A percentile compares a stretch with the other conserved stretches of the same genome.
Conservation (phyloP, 2,329 filamentous ascomycete genomes). For the Metarhizium album region DNA sequence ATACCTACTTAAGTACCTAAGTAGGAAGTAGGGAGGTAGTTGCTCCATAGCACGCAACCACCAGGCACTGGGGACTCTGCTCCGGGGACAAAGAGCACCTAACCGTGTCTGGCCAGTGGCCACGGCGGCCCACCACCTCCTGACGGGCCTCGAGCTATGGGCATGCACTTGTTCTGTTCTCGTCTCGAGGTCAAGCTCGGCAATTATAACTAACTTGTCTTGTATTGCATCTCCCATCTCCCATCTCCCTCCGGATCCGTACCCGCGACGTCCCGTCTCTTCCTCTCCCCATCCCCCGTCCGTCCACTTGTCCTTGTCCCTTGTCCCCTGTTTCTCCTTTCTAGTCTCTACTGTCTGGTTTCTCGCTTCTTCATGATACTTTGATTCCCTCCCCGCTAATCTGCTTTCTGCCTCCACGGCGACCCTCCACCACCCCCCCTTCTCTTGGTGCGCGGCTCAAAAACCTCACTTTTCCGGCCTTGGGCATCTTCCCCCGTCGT, state of each 20-base stretch:
- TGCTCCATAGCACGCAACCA: too few species aligned
- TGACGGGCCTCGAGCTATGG: not conserved
- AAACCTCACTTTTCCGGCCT: not conserved
- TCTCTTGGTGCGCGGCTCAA: not conserved
- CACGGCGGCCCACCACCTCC: not conserved
- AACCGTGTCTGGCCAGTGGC: not conserved
- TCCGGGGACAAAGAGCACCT: not conserved
- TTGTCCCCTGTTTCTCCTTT: not conserved
- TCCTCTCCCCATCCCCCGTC: not conserved
- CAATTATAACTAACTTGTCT: not conserved
- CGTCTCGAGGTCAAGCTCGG: too few species aligned
- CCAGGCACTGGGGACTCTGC: too few species aligned
- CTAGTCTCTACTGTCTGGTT: not conserved
- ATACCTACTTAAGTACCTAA: too few species aligned
- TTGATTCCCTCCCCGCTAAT: not conserved
- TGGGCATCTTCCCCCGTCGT: not conserved
- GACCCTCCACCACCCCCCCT: not conserved
- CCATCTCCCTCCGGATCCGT: not conserved
- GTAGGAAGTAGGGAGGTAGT: too few species aligned
- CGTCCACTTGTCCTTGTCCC: too few species aligned
- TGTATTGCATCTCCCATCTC: not conserved
- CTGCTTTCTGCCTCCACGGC: not conserved
- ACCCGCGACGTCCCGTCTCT: not conserved
- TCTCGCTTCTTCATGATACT: not conserved
- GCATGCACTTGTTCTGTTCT: too few species aligned